These are phyloP conservation scores for Talaromyces verruculosus DNA, from an alignment of 2,329 filamentous ascomycete genomes.

Conservation along the genomic window DNA sequence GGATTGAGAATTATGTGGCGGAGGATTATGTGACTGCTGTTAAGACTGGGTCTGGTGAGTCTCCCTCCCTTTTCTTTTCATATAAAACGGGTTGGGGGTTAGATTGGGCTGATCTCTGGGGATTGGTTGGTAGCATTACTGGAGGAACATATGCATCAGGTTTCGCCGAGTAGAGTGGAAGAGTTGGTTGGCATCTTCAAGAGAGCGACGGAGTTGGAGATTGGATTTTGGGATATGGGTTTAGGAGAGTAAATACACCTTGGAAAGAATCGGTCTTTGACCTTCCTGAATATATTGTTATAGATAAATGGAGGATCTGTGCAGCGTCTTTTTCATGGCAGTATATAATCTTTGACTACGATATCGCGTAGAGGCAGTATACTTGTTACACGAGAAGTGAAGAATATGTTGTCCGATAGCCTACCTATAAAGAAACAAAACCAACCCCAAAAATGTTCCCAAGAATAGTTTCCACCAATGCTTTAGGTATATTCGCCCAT, in stretches of 20 bases:
- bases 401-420: background rate
- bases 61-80: background rate
- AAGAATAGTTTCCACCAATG: conserved; percentile 6
- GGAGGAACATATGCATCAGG: conserved; percentile 70
- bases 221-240: conserved; percentile 73
- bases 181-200: conserved; percentile 82
- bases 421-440: background rate
- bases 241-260: conserved; percentile 30
- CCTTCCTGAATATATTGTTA: background rate
- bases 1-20: conserved; percentile 86
- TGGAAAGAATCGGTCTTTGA: background rate
- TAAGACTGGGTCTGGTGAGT: conserved; percentile 63
- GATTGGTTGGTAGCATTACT: conserved; percentile 59
- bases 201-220: conserved; percentile 78
- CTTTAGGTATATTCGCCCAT: conserved; percentile 9
- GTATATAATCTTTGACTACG: too few species aligned
- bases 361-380: too few species aligned
- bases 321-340: background rate
- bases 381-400: background rate
- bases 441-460: background rate
- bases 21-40: conserved; percentile 77
- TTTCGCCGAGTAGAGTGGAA: conserved; percentile 74
- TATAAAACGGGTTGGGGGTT: background rate
- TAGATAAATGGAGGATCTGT: background rate
- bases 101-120: conserved; percentile 9